These are phyloP conservation scores for Arthrobotrys pseudoclavata DNA, from an alignment of 2,329 filamentous ascomycete genomes.

Conservation along the genomic window DNA sequence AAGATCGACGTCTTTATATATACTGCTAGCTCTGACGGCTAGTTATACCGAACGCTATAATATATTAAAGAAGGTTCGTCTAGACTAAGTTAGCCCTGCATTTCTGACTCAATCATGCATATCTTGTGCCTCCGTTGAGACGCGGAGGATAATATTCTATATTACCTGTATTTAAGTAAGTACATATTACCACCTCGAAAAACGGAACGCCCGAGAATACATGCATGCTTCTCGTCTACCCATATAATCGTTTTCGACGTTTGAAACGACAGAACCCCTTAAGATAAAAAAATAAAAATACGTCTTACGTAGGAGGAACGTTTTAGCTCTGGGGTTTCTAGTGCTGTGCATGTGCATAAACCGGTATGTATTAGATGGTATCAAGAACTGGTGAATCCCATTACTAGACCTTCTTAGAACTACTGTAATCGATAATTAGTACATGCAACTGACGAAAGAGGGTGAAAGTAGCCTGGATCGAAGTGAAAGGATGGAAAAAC, in stretches of 20 bases:
- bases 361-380: conserved; percentile 1
- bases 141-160: conserved; percentile 9
- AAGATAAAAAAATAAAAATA: neutral
- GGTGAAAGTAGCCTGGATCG: too few species aligned
- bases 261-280: conserved; percentile 21
- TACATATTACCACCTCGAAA: neutral
- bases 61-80: conserved; percentile 9
- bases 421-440: conserved; percentile 19
- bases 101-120: conserved; percentile 35
- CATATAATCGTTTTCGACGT: neutral
- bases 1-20: neutral
- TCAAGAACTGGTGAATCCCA: conserved; percentile 5
- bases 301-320: too few species aligned
- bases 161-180: neutral
- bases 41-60: neutral
- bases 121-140: conserved; percentile 1
- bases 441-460: neutral
- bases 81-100: conserved; percentile 9
- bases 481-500: neutral
- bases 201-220: conserved; percentile 9
- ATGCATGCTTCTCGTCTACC: neutral
- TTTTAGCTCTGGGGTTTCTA: neutral
- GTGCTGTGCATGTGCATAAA: neutral
- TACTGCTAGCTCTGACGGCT: conserved; percentile 3
- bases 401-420: conserved; percentile 5